A percentile compares a stretch with the other conserved stretches of the same genome.
Evolutionary conservation across 192 early-diverging fungal species (phyloP).

Genomic region (Rhizophagus sp.): DNA sequence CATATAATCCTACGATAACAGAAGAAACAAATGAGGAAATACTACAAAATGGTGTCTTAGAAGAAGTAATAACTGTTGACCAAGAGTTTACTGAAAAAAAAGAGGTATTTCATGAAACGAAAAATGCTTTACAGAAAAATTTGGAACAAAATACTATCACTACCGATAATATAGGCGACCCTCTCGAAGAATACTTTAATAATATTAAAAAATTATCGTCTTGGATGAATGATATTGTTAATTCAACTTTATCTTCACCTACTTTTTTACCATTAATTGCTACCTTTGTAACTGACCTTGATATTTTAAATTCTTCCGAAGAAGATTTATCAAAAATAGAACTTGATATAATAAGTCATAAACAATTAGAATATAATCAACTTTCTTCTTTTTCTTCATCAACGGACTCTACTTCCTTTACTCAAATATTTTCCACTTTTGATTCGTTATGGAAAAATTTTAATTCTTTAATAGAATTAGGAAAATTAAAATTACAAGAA

Average conservation of each 20-base stretch:
- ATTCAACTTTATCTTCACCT: neutral
- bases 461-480: neutral
- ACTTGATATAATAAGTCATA: conserved; percentile 22
- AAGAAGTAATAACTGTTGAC: conserved; percentile 22
- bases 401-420: neutral
- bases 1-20: neutral
- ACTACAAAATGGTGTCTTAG: neutral
- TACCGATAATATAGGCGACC: conserved; percentile 6
- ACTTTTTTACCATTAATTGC: neutral
- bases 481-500: conserved; percentile 27
- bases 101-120: conserved; percentile 19
- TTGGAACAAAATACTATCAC: neutral
- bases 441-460: conserved; percentile 15
- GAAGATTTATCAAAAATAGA: neutral
- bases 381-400: neutral
- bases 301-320: conserved; percentile 8
- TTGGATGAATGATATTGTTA: conserved; percentile 2
- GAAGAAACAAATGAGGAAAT: neutral
- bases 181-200: conserved; percentile 32
- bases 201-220: conserved; percentile 7
- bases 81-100: conserved; percentile 8
- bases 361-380: conserved; percentile 12
- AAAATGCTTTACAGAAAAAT: conserved; percentile 2
- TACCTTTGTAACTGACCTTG: neutral
- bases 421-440: conserved; percentile 7